A percentile compares a stretch with the other conserved stretches of the same genome.
phyloP scores from a whole-genome alignment of 192 early-diverging fungal species.

The Thamnidium elegans region DNA sequence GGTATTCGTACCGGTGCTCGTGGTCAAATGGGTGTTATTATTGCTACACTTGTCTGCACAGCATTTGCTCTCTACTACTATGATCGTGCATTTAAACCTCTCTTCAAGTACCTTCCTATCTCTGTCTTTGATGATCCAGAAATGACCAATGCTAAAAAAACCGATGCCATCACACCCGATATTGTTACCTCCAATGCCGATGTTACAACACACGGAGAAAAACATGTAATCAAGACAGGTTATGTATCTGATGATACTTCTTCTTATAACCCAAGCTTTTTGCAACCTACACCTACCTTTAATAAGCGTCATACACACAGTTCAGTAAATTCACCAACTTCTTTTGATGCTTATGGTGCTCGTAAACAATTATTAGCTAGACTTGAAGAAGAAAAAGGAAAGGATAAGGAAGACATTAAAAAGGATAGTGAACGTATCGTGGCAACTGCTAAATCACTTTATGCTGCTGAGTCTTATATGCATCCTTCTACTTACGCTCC shows the following conservation, averaged over 20 bases:
- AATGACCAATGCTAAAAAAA: not conserved
- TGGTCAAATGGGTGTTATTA: slow-evolving; percentile 43
- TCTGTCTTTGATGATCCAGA: slow-evolving; percentile 23
- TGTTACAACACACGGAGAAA: no score
- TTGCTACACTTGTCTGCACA: slow-evolving; percentile 33
- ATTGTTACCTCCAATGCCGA: not conserved
- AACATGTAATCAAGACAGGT: not conserved
- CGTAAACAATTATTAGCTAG: not conserved
- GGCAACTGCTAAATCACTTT: slow-evolving; percentile 6
- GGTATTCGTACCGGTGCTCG: slow-evolving; percentile 49
- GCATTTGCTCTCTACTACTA: slow-evolving; percentile 31
- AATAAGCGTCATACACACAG: not conserved
- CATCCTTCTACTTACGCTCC: slow-evolving; percentile 38
- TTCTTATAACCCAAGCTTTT: not conserved
- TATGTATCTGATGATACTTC: not conserved
- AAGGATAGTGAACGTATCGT: not conserved
- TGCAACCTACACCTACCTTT: not conserved
- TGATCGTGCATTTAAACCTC: slow-evolving; percentile 40
- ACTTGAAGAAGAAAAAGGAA: not conserved
- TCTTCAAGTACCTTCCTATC: slow-evolving; percentile 45
- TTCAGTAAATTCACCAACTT: not conserved
- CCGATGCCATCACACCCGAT: not conserved
- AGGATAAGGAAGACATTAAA: not conserved
- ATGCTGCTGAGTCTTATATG: slow-evolving; percentile 40
- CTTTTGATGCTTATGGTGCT: slow-evolving; percentile 5